Conservation (phyloP, 2,329 filamentous ascomycete genomes). For the Hymenoscyphus fructigenus region DNA sequence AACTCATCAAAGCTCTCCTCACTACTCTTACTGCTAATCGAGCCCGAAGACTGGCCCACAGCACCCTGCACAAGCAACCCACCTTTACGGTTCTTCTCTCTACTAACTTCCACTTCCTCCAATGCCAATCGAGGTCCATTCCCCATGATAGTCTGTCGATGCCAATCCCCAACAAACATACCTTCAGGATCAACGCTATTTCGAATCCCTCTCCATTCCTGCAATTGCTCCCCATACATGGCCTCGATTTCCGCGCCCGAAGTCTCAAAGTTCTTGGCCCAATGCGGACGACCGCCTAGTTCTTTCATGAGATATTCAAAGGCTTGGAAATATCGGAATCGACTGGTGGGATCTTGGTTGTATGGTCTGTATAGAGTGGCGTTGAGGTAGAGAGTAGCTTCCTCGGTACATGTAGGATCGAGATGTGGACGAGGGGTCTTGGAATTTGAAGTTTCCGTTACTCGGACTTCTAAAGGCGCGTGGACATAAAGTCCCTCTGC, state of each 20-base stretch:
- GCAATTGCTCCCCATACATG: constrained; percentile 69
- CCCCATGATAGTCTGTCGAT: constrained; percentile 64
- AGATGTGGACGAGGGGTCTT: constrained; percentile 57
- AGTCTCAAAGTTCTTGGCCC: constrained; percentile 85
- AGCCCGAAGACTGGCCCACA: constrained; percentile 20
- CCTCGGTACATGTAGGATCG: constrained; percentile 67
- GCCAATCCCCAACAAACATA: constrained; percentile 91
- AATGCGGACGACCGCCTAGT: constrained; percentile 78
- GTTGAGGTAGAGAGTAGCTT: constrained; percentile 83
- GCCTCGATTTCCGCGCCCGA: constrained; percentile 59
- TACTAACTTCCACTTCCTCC: constrained; percentile 33
- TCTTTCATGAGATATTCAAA: constrained; percentile 92
- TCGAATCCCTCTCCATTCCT: constrained; percentile 66
- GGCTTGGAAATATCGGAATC: constrained; percentile 76
- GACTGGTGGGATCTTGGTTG: constrained; percentile 72
- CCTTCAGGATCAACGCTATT: constrained; percentile 74
- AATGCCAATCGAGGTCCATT: constrained; percentile 28
- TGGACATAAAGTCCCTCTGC: constrained; percentile 79
- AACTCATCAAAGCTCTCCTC: constrained; percentile 35
- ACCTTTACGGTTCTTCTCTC: constrained; percentile 27
- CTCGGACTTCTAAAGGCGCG: constrained; percentile 88
- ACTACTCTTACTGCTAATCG: constrained; percentile 20
- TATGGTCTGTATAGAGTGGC: constrained; percentile 88
- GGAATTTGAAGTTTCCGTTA: constrained; percentile 64
- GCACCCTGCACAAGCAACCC: constrained; percentile 26